Evolutionary conservation across 2,329 filamentous ascomycete genomes (phyloP), one percentile per base, ranked within the genome.

Genomic region (Cadophora gregata): DNA sequence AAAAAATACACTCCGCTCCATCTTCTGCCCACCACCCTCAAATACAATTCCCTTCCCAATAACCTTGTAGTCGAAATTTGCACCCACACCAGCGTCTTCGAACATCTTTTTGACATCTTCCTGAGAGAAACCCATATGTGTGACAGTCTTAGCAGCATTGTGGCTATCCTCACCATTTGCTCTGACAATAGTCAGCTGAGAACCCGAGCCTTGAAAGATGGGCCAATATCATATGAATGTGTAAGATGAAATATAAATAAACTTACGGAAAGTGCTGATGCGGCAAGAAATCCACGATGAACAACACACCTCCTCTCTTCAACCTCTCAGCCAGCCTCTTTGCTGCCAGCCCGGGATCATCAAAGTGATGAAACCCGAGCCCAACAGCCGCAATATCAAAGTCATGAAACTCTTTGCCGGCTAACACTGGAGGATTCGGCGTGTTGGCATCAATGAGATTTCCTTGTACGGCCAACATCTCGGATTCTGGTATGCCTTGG

Each of bases 341-440:
- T 5, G 90, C 84, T 0, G 88, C 86, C 33, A 88, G 79, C 1
- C 80, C 81, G 4, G 90, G 87, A 72, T 93, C 82, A 67, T 87
- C 85, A 64, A 92, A 90, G 76, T 92, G 90, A 77, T 91, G 89
- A 70, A 89, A 85, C 1, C 86, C 88, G 51, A 88, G 78, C 38
- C 88, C 88, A 21, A 91, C 85, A 50, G 83, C 84, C 6, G 86
- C 86, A 42, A 90, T 75, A 76, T 95, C 91, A 75, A 95, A 93
- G 75, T 87, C 82, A 76, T 83, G 86, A 80, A 91, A 93, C 36
- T 88, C 83, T 2, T 62, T 50, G 1, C 61, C 69, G 2, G 85
- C 80, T 68, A 94, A 84, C 25, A 84, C 79, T 1, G 82, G 79
- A 21, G 90, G 83, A 50, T 83, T 80, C 3, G 81, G 74, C 56